Percentiles rank a stretch among this genome's conserved stretches.
Conservation (phyloP, 805 yeast species). For the Sugiyamaella smithiae region DNA sequence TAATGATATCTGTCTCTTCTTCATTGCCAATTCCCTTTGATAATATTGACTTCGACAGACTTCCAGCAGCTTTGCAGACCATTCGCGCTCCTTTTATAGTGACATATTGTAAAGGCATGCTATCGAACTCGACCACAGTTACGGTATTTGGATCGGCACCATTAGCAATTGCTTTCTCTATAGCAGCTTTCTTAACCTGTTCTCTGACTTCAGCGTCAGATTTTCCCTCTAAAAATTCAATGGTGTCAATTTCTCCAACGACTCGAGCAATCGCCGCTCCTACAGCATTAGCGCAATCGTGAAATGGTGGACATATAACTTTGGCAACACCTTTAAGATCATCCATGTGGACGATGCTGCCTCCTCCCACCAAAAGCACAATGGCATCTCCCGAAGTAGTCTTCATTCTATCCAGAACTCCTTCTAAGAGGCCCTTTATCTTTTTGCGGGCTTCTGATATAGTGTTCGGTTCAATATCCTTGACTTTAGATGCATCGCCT, state of each 20-base stretch:
- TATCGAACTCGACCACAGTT: slow-evolving; percentile 27
- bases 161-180: slow-evolving; percentile 22
- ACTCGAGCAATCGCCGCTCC: slow-evolving; percentile 48
- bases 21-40: background rate
- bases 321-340: slow-evolving; percentile 40
- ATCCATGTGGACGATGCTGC: slow-evolving; percentile 43
- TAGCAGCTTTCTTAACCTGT: slow-evolving; percentile 22
- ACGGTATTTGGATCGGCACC: slow-evolving; percentile 31
- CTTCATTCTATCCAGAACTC: slow-evolving; percentile 43
- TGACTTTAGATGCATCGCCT: slow-evolving; percentile 1
- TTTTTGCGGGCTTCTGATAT: background rate
- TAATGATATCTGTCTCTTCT: background rate
- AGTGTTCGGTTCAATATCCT: background rate
- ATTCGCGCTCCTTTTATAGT: slow-evolving; percentile 21
- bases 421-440: slow-evolving; percentile 29
- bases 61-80: slow-evolving; percentile 16
- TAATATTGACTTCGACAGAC: background rate
- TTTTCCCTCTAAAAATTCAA: slow-evolving; percentile 18
- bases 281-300: slow-evolving; percentile 47
- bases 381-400: slow-evolving; percentile 43
- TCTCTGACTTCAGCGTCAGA: slow-evolving; percentile 22
- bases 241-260: slow-evolving; percentile 30
- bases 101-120: slow-evolving; percentile 36
- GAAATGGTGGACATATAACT: slow-evolving; percentile 42
- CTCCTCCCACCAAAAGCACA: slow-evolving; percentile 47